phyloP scores from a whole-genome alignment of 2,329 filamentous ascomycete species.

The Periconia macrospinosa region DNA sequence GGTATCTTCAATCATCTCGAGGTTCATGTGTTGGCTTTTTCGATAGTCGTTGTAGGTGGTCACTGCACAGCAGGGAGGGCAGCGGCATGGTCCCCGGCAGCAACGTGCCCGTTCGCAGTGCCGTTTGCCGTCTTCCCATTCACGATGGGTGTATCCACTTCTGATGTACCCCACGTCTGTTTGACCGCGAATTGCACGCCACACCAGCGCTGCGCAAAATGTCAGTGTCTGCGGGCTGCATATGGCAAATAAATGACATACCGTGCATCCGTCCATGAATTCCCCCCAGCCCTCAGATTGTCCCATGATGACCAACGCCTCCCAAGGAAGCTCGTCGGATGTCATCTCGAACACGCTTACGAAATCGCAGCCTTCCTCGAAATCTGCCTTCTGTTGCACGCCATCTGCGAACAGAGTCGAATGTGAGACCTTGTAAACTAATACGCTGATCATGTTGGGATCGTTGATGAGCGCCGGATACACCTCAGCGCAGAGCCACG shows the following conservation, averaged over 20 bases:
- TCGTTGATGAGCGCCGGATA: not conserved
- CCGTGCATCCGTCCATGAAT: not conserved
- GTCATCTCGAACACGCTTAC: not conserved
- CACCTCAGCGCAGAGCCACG: not conserved
- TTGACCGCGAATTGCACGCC: not conserved
- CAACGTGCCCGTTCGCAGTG: not conserved
- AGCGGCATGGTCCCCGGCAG: too few relatives aligned
- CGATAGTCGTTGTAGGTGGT: too few relatives aligned
- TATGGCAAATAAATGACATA: not conserved
- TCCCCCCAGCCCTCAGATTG: not conserved
- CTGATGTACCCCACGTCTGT: too few relatives aligned
- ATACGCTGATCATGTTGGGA: not conserved
- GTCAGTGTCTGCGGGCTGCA: not conserved
- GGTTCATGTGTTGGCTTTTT: too few relatives aligned
- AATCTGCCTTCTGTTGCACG: too few relatives aligned
- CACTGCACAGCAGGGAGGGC: too few relatives aligned
- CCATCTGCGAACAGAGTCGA: not conserved
- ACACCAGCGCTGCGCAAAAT: not conserved
- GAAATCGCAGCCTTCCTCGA: not conserved
- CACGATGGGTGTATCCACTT: too few relatives aligned
- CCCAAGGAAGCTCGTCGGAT: not conserved
- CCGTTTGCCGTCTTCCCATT: not conserved
- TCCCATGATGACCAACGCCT: not conserved
- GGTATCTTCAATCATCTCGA: too few relatives aligned
- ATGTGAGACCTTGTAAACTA: not conserved